These are phyloP conservation scores for Chytriomyces sp. DNA, from an alignment of 192 early-diverging fungal genomes.

Conservation along the genomic window DNA sequence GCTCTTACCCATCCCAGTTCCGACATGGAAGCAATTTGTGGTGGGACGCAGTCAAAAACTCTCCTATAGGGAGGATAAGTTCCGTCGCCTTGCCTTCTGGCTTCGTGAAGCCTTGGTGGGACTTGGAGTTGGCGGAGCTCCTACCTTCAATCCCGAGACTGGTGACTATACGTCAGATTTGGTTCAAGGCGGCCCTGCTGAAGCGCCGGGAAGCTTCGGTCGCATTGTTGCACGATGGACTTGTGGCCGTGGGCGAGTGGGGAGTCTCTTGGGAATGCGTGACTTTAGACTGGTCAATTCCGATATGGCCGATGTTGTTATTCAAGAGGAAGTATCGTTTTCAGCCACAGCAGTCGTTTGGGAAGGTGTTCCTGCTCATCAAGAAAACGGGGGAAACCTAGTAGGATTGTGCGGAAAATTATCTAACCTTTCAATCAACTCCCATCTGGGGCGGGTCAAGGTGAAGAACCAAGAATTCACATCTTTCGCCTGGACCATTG, in stretches of 20 bases:
- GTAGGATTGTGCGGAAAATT: conserved; percentile 21
- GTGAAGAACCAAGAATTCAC: conserved; percentile 5
- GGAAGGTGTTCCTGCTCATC: background rate
- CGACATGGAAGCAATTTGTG: conserved; percentile 78
- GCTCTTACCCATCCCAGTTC: conserved; percentile 65
- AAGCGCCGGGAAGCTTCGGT: conserved; percentile 12
- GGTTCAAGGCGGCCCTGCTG: conserved; percentile 5
- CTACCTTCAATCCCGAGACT: conserved; percentile 49
- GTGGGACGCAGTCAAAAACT: conserved; percentile 59
- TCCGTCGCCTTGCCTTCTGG: conserved; percentile 71
- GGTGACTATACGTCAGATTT: conserved; percentile 33
- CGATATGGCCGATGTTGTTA: conserved; percentile 60
- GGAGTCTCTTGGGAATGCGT: conserved; percentile 55
- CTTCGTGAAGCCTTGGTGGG: conserved; percentile 68
- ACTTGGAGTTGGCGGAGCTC: conserved; percentile 32
- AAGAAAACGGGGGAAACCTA: conserved; percentile 18
- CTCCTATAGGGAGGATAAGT: conserved; percentile 56
- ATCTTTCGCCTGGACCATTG: conserved; percentile 3
- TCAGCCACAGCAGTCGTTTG: conserved; percentile 34
- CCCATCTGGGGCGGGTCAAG: background rate
- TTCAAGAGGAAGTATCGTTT: conserved; percentile 65
- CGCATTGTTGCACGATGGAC: conserved; percentile 33
- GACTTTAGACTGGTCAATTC: conserved; percentile 50
- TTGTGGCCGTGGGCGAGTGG: conserved; percentile 52
- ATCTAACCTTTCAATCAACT: conserved; percentile 3